These are phyloP conservation scores for Raphanus raphanistrum DNA, from an alignment of 345 rosid species.

Conservation along the genomic window DNA sequence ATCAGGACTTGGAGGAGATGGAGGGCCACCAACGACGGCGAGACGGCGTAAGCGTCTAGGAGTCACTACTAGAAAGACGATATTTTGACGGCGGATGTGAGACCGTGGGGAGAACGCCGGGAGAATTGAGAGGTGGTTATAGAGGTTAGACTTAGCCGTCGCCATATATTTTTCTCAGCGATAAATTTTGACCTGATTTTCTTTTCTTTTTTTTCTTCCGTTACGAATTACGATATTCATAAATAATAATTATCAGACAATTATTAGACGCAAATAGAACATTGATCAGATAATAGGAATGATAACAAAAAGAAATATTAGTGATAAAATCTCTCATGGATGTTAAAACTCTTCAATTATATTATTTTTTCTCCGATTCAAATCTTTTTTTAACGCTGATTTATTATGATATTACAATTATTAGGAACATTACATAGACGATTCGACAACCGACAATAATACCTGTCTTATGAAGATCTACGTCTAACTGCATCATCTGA, in stretches of 20 bases:
- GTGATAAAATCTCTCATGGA: no score
- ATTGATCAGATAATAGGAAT: no score
- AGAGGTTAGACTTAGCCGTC: neutral
- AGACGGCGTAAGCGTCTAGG: slow-evolving; percentile 28
- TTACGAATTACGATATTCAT: neutral
- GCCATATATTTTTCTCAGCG: neutral
- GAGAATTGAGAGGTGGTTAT: slow-evolving; percentile 16
- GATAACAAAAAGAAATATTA: no score
- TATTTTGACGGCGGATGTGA: slow-evolving; percentile 28
- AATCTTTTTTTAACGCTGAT: no score
- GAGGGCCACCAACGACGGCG: slow-evolving; percentile 41
- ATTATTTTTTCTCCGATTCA: no score
- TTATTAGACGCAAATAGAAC: no score
- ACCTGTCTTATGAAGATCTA: no score
- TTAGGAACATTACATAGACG: no score
- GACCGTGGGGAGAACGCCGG: neutral
- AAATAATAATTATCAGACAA: neutral
- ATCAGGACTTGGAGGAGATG: slow-evolving; percentile 50
- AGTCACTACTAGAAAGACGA: neutral
- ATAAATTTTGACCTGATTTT: slow-evolving; percentile 13
- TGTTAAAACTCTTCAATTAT: no score
- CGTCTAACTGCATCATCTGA: no score
- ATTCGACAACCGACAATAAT: no score
- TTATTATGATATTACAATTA: no score
- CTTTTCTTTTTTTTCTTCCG: neutral